phyloP scores from a whole-genome alignment of 2,329 filamentous ascomycete species.

The Penicillium griseofulvum region DNA sequence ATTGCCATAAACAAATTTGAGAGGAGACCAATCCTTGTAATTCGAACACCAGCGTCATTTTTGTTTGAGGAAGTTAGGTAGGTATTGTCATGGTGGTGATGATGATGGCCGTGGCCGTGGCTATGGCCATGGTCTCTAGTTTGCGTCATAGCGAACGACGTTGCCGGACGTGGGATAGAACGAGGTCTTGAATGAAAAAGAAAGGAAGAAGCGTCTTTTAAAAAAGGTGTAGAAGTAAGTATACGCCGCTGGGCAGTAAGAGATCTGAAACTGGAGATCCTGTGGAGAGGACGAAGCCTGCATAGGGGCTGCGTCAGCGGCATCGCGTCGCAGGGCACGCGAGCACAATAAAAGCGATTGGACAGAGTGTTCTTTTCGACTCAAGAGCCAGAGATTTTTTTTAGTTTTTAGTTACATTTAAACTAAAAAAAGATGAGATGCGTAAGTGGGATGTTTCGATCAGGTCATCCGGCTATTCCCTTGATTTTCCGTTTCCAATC shows the following conservation, averaged over 20 bases:
- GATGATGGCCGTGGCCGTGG: constrained; percentile 61
- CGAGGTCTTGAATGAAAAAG: constrained; percentile 14
- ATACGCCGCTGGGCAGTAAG: constrained; percentile 17
- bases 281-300: constrained; percentile 35
- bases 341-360: constrained; percentile 16
- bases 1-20: constrained; percentile 94
- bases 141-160: constrained; percentile 35
- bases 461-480: constrained; percentile 26
- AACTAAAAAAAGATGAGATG: not conserved
- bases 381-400: not conserved
- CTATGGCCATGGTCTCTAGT: constrained; percentile 50
- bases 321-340: constrained; percentile 27
- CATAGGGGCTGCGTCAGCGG: constrained; percentile 42
- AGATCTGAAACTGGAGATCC: constrained; percentile 14
- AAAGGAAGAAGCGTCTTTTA: constrained; percentile 9
- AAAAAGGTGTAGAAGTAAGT: constrained; percentile 18
- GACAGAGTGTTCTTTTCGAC: constrained; percentile 24
- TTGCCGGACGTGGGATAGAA: constrained; percentile 7
- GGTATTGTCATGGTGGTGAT: constrained; percentile 82
- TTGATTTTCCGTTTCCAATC: constrained; percentile 14
- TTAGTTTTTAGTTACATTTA: not conserved
- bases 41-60: constrained; percentile 88
- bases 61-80: constrained; percentile 80
- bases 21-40: constrained; percentile 82
- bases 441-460: constrained; percentile 11